These are phyloP conservation scores for Backusella luteola DNA, from an alignment of 192 early-diverging fungal species.

Conservation along the genomic window DNA sequence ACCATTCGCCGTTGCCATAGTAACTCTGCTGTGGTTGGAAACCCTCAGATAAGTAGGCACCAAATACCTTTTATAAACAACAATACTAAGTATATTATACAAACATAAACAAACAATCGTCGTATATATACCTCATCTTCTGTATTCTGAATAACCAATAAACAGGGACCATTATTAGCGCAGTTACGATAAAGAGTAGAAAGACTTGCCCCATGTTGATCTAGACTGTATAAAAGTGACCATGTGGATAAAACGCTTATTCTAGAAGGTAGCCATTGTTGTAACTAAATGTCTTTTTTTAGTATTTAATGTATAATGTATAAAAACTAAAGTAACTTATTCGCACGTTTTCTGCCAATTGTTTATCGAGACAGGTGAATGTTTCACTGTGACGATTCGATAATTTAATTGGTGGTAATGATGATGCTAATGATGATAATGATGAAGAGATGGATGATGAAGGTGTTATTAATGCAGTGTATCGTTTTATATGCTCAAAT, in stretches of 20 bases:
- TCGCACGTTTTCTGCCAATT: conserved; percentile 18
- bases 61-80: conserved; percentile 57
- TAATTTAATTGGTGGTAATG: neutral
- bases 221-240: conserved; percentile 86
- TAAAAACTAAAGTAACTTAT: neutral
- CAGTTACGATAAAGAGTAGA: conserved; percentile 71
- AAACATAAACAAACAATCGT: neutral
- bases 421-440: neutral
- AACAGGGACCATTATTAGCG: conserved; percentile 56
- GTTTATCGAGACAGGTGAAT: conserved; percentile 4
- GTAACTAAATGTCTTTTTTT: conserved; percentile 15
- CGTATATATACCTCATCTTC: conserved; percentile 43
- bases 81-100: neutral
- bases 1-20: conserved; percentile 83
- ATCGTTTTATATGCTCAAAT: neutral
- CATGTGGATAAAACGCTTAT: conserved; percentile 70
- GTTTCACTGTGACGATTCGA: neutral
- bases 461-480: neutral
- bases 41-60: conserved; percentile 70
- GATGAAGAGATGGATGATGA: neutral
- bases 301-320: neutral
- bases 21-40: conserved; percentile 58
- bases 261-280: conserved; percentile 63
- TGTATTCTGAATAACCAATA: conserved; percentile 67
- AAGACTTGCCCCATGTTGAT: conserved; percentile 90